phyloP scores from a whole-genome alignment of 495 filamentous ascomycete genomes.

The Talaromyces nanjingensis region DNA sequence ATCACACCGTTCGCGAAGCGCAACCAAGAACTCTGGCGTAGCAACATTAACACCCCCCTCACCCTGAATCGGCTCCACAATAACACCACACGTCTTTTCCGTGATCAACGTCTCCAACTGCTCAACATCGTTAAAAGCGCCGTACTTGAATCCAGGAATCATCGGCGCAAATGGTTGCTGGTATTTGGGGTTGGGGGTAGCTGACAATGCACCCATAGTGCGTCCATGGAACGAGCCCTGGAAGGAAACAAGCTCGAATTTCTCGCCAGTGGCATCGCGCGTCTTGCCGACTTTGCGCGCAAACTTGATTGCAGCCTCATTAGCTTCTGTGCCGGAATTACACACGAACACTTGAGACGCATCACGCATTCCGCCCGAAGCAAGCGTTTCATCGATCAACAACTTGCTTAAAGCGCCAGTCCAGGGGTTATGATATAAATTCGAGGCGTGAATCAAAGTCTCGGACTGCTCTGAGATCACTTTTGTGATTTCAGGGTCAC shows the following conservation, averaged over 20 bases:
- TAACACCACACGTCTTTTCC: conserved; percentile 83
- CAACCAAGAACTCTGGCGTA: conserved; percentile 68
- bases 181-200: conserved; percentile 98
- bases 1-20: conserved; percentile 71
- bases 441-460: conserved; percentile 81
- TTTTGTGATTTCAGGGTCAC: conserved; percentile 61
- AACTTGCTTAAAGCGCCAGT: conserved; percentile 77
- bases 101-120: conserved; percentile 67
- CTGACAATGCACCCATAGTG: conserved; percentile 86
- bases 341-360: conserved; percentile 83
- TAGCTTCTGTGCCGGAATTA: conserved; percentile 92
- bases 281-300: conserved; percentile 81
- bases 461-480: conserved; percentile 71
- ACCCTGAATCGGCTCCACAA: conserved; percentile 95
- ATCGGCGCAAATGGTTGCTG: conserved; percentile 92
- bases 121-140: conserved; percentile 73
- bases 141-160: conserved; percentile 87
- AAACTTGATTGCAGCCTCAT: conserved; percentile 97
- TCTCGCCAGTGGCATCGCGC: conserved; percentile 59
- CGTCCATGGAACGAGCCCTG: conserved; percentile 89
- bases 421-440: conserved; percentile 95
- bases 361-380: conserved; percentile 71
- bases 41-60: conserved; percentile 90
- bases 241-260: conserved; percentile 85
- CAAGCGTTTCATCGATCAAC: conserved; percentile 70